These are phyloP conservation scores for Suhomyces canberraensis DNA, from an alignment of 805 yeast species.

Conservation along the genomic window DNA sequence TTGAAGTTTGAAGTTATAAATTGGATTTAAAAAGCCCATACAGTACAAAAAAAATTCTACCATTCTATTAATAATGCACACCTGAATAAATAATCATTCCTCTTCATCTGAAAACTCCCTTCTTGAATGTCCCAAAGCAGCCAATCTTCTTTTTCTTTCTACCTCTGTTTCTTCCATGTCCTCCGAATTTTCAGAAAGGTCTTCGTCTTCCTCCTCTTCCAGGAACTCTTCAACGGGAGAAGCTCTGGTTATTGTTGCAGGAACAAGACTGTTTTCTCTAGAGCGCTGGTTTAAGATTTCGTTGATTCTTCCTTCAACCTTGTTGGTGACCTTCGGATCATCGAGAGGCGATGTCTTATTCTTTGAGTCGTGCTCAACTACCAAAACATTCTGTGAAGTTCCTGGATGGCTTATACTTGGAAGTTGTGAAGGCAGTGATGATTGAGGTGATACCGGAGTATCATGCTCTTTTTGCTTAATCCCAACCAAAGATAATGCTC, in stretches of 20 bases:
- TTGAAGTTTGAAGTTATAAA: too few relatives aligned
- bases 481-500: conserved; percentile 57
- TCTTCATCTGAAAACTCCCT: conserved; percentile 51
- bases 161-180: conserved; percentile 56
- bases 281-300: conserved; percentile 9
- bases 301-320: conserved; percentile 17
- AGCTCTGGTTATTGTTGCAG: background rate
- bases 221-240: conserved; percentile 2
- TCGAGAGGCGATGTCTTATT: conserved; percentile 10
- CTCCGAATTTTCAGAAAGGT: conserved; percentile 8
- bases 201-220: conserved; percentile 10
- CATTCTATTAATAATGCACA: too few relatives aligned
- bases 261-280: background rate
- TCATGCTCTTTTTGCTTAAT: conserved; percentile 27
- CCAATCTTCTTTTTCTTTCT: conserved; percentile 60
- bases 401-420: conserved; percentile 7
- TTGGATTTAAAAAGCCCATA: too few relatives aligned
- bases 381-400: conserved; percentile 7
- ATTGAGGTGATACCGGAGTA: background rate
- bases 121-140: conserved; percentile 49
- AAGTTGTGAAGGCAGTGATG: background rate
- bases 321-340: conserved; percentile 12
- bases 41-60: too few relatives aligned
- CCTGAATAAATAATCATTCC: too few relatives aligned
- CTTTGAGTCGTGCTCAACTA: conserved; percentile 10